Conservation (phyloP, 352 stramenopile species). For the Pythium phragmitis region DNA sequence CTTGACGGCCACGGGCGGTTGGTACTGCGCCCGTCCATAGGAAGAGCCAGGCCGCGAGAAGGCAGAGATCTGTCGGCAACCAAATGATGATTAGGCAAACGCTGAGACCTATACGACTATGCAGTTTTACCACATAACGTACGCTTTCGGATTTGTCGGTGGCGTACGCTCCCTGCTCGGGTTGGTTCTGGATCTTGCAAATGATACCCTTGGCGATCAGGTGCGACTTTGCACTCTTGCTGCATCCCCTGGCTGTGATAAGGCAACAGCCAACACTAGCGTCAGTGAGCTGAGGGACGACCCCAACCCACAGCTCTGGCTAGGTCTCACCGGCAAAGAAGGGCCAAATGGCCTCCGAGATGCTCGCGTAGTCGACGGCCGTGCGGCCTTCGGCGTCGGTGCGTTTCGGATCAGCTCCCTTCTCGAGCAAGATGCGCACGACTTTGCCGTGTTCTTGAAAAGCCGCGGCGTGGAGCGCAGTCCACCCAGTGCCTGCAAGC, state of each 20-base stretch:
- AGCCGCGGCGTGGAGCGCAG: conserved; percentile 35
- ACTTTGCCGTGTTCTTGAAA: conserved; percentile 49
- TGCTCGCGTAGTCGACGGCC: conserved; percentile 38
- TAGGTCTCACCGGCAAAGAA: conserved; percentile 35
- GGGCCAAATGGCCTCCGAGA: conserved; percentile 42
- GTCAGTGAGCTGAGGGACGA: no score
- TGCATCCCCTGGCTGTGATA: conserved; percentile 31
- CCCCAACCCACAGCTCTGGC: background rate
- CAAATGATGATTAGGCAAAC: background rate
- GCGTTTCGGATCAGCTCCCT: conserved; percentile 32
- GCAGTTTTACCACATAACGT: conserved; percentile 8
- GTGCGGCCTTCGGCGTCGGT: conserved; percentile 31
- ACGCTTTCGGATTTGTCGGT: conserved; percentile 56
- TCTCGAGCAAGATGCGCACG: conserved; percentile 34
- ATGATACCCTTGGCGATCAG: conserved; percentile 40
- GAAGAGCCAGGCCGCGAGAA: conserved; percentile 76
- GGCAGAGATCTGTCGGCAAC: conserved; percentile 50
- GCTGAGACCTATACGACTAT: background rate
- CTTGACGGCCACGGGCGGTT: conserved; percentile 39
- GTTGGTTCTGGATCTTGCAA: conserved; percentile 36
- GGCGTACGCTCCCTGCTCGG: conserved; percentile 24
- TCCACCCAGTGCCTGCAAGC: conserved; percentile 32
- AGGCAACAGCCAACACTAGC: background rate
- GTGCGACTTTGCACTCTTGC: conserved; percentile 33
- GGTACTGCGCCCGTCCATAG: conserved; percentile 63